phyloP scores from a whole-genome alignment of 352 stramenopile species.

The Pythium apleroticum region DNA sequence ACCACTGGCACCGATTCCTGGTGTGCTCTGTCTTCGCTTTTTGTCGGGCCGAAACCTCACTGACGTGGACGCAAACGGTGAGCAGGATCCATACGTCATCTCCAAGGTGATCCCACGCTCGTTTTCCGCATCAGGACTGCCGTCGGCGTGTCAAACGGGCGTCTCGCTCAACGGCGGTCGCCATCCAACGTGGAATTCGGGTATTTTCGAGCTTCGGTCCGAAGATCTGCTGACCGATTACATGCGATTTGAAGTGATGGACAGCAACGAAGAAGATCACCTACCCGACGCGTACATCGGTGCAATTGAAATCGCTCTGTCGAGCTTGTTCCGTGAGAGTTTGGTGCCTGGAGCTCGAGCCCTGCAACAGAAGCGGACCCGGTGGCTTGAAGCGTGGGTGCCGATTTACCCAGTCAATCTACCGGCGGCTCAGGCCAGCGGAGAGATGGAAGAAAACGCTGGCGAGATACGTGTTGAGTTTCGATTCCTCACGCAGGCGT shows the following conservation, averaged over 20 bases:
- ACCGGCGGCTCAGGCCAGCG: neutral
- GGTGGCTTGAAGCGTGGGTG: slow-evolving; percentile 50
- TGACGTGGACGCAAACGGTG: slow-evolving; percentile 46
- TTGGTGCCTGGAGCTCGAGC: neutral
- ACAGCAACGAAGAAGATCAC: slow-evolving; percentile 62
- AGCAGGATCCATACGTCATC: slow-evolving; percentile 54
- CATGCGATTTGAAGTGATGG: slow-evolving; percentile 45
- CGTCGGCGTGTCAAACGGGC: slow-evolving; percentile 33
- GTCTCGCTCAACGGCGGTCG: slow-evolving; percentile 49
- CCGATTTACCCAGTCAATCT: slow-evolving; percentile 31
- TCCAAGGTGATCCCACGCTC: slow-evolving; percentile 25
- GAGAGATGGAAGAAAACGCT: slow-evolving; percentile 15
- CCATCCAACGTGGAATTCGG: slow-evolving; percentile 53
- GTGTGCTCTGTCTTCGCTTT: slow-evolving; percentile 42
- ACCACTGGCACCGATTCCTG: slow-evolving; percentile 18
- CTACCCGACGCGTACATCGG: slow-evolving; percentile 48
- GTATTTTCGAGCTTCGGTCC: slow-evolving; percentile 32
- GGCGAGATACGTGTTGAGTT: slow-evolving; percentile 54
- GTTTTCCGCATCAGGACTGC: slow-evolving; percentile 8
- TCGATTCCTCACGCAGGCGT: slow-evolving; percentile 41
- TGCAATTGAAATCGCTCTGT: slow-evolving; percentile 28
- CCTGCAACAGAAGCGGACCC: slow-evolving; percentile 20
- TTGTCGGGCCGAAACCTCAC: slow-evolving; percentile 44
- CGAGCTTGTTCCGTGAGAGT: slow-evolving; percentile 33
- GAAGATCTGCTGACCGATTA: slow-evolving; percentile 37